phyloP scores from a whole-genome alignment of 2,329 filamentous ascomycete species.

The Leptographium lundbergii region DNA sequence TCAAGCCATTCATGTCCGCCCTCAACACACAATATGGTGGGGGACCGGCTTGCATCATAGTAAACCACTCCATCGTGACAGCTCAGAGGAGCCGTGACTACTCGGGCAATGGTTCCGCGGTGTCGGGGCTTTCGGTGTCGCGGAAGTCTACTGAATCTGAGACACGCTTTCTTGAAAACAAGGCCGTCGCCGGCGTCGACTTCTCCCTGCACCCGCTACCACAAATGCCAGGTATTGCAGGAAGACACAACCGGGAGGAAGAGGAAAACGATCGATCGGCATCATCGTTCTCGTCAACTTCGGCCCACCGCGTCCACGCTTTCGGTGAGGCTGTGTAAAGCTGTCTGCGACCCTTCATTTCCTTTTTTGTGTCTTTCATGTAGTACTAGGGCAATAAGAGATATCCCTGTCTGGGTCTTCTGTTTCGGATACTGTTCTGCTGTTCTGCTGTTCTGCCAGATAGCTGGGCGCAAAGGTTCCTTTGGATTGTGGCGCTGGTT shows the following conservation, averaged over 20 bases:
- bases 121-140: neutral
- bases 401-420: too few relatives aligned
- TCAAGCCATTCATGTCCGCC: slow-evolving; percentile 29
- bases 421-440: too few relatives aligned
- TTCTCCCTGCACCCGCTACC: neutral
- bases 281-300: neutral
- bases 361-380: neutral
- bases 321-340: neutral
- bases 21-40: slow-evolving; percentile 20
- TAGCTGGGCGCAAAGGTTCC: too few relatives aligned
- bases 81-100: neutral
- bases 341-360: neutral
- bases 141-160: neutral
- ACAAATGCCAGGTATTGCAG: neutral
- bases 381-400: too few relatives aligned
- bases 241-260: neutral
- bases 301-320: neutral
- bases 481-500: too few relatives aligned
- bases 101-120: neutral
- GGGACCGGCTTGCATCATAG: slow-evolving; percentile 6
- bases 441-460: too few relatives aligned
- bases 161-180: neutral
- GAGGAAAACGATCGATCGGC: neutral
- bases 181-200: neutral
- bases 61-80: slow-evolving; percentile 4